Evolutionary conservation across 2,329 filamentous ascomycete species (phyloP), one percentile per base, ranked within the genome.

Genomic region (Stylonectria norvegica): DNA sequence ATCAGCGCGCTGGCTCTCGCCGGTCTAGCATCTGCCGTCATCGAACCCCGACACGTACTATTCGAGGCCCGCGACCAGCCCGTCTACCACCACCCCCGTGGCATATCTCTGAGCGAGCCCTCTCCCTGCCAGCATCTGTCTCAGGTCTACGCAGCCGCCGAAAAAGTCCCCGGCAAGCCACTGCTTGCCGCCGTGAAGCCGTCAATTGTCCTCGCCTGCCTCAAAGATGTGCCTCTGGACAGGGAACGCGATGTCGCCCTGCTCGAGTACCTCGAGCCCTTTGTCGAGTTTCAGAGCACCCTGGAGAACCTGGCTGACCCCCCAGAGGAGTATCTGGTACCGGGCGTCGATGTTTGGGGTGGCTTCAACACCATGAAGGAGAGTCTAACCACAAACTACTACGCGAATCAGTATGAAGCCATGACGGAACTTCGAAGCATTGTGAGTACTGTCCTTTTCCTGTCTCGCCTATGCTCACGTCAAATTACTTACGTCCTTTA

Each of bases 161-260:
- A 33, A 1, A 22, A 37, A 2, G 29, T 42, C 14, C 22, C 34
- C n/a, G 53, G 49, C 1, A 16, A 38, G 1, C 4, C 37, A 5
- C 38, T 41, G 10, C 23, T 44, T 8, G 39, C 57, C 1, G 38
- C 38, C 19, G 42, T 55, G 10, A 42, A 43, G 4, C 51, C 52
- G 0, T 56, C 53, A 5, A 33, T 50, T 4, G 53, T 43, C 2
- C 40, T 57, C 18, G 48, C 51, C 2, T 56, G 53, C 31, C 43
- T 56, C 30, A 56, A 57, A 29, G 55, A 51, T 8, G 45, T 56
- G 16, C 53, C 53, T 9, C 30, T 57, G 14, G 49, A 52, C 10
- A 56, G 53, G 41, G 28, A 55, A 20, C 44, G 53, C 5, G 53
- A 56, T 16, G 42, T 56, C 20, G 49, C 44, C 16, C 29, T 56